A percentile compares a stretch with the other conserved stretches of the same genome.
These are phyloP conservation scores for Aspergillus caelatus DNA, from an alignment of 2,329 filamentous ascomycete species.

Conservation along the genomic window DNA sequence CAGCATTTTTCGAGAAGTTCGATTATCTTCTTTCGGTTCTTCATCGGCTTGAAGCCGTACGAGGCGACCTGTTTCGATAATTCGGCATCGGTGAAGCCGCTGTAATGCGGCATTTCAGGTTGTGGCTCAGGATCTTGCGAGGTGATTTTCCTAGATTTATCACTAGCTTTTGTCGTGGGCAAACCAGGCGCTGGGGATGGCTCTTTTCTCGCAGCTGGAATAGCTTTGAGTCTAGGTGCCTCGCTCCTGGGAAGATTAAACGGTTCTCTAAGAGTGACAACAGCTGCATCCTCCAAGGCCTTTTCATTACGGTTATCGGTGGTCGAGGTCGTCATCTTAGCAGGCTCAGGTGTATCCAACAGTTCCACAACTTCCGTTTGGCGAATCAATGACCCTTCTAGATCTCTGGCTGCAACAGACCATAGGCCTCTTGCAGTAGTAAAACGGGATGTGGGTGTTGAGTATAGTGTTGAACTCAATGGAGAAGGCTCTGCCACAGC, in stretches of 20 bases:
- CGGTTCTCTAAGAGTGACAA: background rate
- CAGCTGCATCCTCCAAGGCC: background rate
- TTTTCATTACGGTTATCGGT: background rate
- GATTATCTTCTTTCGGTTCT: constrained; percentile 70
- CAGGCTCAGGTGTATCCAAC: constrained; percentile 43
- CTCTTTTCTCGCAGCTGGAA: background rate
- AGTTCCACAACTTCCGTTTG: constrained; percentile 65
- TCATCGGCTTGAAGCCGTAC: constrained; percentile 74
- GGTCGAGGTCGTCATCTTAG: constrained; percentile 12
- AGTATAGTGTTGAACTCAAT: constrained; percentile 6
- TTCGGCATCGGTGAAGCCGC: constrained; percentile 63
- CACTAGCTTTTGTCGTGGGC: background rate
- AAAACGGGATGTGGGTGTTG: constrained; percentile 27
- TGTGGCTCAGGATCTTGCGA: constrained; percentile 5
- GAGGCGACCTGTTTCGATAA: constrained; percentile 63
- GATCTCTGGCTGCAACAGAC: constrained; percentile 69
- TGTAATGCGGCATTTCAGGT: constrained; percentile 58
- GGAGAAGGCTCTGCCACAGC: constrained; percentile 7
- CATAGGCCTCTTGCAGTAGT: constrained; percentile 59
- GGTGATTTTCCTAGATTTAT: background rate
- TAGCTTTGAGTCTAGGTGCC: background rate
- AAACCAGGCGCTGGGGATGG: background rate
- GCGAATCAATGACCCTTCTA: constrained; percentile 63
- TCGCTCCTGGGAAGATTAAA: background rate
- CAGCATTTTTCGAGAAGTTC: constrained; percentile 71